Evolutionary conservation across 345 rosid species (phyloP), one percentile per base, ranked within the genome.

Genomic region (Microcos paniculata): DNA sequence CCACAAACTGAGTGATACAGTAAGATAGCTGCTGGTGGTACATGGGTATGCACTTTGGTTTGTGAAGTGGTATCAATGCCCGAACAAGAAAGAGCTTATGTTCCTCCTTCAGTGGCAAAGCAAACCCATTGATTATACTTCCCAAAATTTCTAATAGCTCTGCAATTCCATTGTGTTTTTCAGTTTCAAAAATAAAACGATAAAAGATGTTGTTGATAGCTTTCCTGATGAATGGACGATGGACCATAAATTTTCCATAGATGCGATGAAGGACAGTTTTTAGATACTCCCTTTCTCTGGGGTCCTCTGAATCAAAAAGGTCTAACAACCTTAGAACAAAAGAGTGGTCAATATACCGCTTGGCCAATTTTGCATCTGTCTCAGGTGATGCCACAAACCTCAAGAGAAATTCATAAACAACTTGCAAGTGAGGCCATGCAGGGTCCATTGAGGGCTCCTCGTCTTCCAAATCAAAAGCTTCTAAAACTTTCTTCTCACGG

Each of bases 191-290:
- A 31, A 89, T 87, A 80, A 92, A 91, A n/a, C 88, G 84, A 74
- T 89, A 92, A 82, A 92, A 92, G 77, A 91, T 89, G 75, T 89
- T 79, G 83, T 92, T 92, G 76, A 92, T 92, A 6, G 97, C 82
- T 82, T 92, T 92, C 83, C 97, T 80, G 78, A 92, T 92, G 73
- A 80, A 92, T 3, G 97, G 97, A 14, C 95, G 85, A 79, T 92
- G 97, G 83, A 90, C 97, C 97, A 92, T 92, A 77, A 92, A 92
- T 82, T 92, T 92, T 72, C 96, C 97, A 43, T 92, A 92, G 28
- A 89, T 86, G 1, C 97, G 94, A 46, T 93, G 97, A 21, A 93
- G 81, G 63, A 91, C 88, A 0, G 92, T 93, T 80, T 91, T 93
- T 63, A 92, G 74, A 79, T 88, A 90, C 38, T 92, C 97, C 71